Percentiles rank a stretch among this genome's conserved stretches.
Evolutionary conservation across 768 basidiomycete genomes (phyloP).

Genomic region (Suillus variegatus): DNA sequence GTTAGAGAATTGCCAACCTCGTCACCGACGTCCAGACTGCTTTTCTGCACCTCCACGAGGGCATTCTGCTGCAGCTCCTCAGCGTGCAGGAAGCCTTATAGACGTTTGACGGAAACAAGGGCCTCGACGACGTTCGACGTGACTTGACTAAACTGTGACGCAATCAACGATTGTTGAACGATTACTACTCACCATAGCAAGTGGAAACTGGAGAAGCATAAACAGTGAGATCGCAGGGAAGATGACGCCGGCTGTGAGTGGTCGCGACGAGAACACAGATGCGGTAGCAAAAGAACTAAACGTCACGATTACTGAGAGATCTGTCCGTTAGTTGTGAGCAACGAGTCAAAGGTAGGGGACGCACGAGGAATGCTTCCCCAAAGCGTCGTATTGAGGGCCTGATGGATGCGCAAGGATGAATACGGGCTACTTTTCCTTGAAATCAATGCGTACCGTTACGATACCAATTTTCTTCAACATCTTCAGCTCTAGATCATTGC

Average conservation of each 20-base stretch:
- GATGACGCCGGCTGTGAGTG: slow-evolving; percentile 87
- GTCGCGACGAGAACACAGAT: slow-evolving; percentile 56
- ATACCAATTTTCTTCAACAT: slow-evolving; percentile 86
- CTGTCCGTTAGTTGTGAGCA: slow-evolving; percentile 3
- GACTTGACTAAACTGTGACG: slow-evolving; percentile 61
- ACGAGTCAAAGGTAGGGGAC: slow-evolving; percentile 2
- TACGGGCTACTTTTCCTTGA: neutral
- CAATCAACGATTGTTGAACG: slow-evolving; percentile 8
- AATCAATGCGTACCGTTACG: slow-evolving; percentile 47
- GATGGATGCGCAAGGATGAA: neutral
- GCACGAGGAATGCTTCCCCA: slow-evolving; percentile 69
- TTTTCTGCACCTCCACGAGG: slow-evolving; percentile 46
- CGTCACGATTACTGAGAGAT: slow-evolving; percentile 59
- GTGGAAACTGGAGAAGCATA: no score
- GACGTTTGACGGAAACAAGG: slow-evolving; percentile 76
- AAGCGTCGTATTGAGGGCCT: slow-evolving; percentile 61
- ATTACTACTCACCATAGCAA: no score
- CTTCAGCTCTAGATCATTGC: slow-evolving; percentile 80
- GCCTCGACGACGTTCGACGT: slow-evolving; percentile 86
- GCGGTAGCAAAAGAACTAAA: slow-evolving; percentile 83
- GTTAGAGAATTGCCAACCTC: slow-evolving; percentile 40
- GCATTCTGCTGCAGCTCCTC: slow-evolving; percentile 80
- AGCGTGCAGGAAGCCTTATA: slow-evolving; percentile 73
- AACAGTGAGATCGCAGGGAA: slow-evolving; percentile 96
- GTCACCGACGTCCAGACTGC: slow-evolving; percentile 53